Conservation (phyloP, 2,329 filamentous ascomycete genomes). For the Thelonectria rubi region DNA sequence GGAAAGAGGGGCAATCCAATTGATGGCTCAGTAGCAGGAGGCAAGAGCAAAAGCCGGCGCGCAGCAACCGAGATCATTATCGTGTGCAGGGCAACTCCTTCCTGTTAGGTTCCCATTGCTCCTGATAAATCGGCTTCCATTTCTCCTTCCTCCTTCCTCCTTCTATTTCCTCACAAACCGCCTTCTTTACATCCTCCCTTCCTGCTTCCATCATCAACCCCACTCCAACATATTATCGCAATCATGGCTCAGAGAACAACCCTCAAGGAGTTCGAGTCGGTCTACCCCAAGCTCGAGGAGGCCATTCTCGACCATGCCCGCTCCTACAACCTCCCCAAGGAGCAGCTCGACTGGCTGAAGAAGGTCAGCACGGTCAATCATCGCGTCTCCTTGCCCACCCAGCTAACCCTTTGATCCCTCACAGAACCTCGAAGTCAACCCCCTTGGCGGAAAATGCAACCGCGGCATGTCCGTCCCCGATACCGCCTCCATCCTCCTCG, state of each 20-base stretch:
- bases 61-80: constrained; percentile 36
- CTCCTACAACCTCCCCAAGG: constrained; percentile 82
- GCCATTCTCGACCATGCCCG: constrained; percentile 82
- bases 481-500: constrained; percentile 82
- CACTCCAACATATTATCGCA: constrained; percentile 8
- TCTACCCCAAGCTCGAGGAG: constrained; percentile 87
- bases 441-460: constrained; percentile 96
- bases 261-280: constrained; percentile 85
- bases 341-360: constrained; percentile 87
- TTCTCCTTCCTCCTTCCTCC: constrained; percentile 1
- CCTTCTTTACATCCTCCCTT: neutral
- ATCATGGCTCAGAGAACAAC: constrained; percentile 76
- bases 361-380: constrained; percentile 61
- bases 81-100: constrained; percentile 28
- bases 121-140: constrained; percentile 11
- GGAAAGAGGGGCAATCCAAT: constrained; percentile 39
- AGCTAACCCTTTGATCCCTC: neutral
- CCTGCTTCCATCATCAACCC: neutral
- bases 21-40: neutral
- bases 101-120: constrained; percentile 8
- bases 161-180: neutral
- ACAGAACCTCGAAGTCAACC: constrained; percentile 85
- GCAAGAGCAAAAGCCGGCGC: constrained; percentile 16
- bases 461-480: constrained; percentile 98
- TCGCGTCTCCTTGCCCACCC: neutral